Percentiles rank a stretch among this genome's conserved stretches.
phyloP scores from a whole-genome alignment of 805 yeast genomes.

The Candida sonorensis region DNA sequence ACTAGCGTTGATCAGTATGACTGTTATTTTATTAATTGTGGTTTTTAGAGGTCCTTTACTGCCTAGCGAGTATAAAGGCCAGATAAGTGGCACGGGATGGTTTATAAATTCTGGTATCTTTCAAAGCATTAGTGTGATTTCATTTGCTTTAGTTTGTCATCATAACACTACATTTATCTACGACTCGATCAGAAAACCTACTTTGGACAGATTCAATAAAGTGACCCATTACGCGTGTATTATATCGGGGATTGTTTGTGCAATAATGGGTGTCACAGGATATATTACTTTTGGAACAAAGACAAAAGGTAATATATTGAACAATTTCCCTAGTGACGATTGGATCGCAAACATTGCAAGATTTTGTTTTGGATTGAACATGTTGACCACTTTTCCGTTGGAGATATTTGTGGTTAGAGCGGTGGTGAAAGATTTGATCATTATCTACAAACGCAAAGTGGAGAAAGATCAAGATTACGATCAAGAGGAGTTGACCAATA shows the following conservation, averaged over 20 bases:
- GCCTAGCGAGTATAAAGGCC: constrained; percentile 40
- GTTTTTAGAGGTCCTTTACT: constrained; percentile 65
- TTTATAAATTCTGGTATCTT: constrained; percentile 61
- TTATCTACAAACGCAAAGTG: constrained; percentile 17
- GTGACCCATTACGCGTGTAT: constrained; percentile 81
- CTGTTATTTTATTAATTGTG: constrained; percentile 67
- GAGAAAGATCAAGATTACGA: constrained; percentile 10
- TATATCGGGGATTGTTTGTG: constrained; percentile 74
- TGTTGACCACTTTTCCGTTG: constrained; percentile 87
- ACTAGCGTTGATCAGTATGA: constrained; percentile 80
- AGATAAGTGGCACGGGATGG: constrained; percentile 36
- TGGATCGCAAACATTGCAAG: constrained; percentile 77
- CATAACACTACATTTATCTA: constrained; percentile 89
- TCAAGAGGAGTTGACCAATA: constrained; percentile 26
- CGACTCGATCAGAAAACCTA: constrained; percentile 72
- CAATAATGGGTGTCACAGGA: constrained; percentile 74
- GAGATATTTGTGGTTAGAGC: constrained; percentile 89
- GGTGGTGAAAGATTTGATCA: constrained; percentile 61
- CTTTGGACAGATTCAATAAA: constrained; percentile 63
- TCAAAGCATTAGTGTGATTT: constrained; percentile 89
- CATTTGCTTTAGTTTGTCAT: constrained; percentile 93
- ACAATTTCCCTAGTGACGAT: constrained; percentile 78
- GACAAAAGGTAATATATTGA: constrained; percentile 82
- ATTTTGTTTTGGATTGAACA: constrained; percentile 83
- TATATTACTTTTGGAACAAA: constrained; percentile 64